Evolutionary conservation across 2,329 filamentous ascomycete genomes (phyloP), one percentile per base, ranked within the genome.

Genomic region (Botryosphaeria dothidea): DNA sequence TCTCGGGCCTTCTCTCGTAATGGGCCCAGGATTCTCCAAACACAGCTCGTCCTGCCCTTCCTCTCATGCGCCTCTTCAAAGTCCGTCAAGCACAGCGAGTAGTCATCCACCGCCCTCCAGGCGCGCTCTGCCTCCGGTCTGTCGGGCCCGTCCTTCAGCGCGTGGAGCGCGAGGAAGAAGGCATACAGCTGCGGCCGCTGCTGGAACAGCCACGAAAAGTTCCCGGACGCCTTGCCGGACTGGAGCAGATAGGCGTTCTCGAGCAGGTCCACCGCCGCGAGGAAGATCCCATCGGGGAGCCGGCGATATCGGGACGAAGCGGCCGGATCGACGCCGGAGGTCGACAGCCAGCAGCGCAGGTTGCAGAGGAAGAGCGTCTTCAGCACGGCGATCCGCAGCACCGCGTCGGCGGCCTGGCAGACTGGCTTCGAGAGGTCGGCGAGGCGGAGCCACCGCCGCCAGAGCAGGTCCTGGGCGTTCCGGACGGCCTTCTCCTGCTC

Each of bases 161-260:
- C 25, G 38, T 60, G 38, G 11, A 61, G 29, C 41, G 36, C 43
- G 4, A 48, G 43, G 17, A 48, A 61, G 7, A 61, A 25, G n/a
- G 57, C 57, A 19, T 61, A 48, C 5, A 61, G 57, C 41, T 61
- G 27, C n/a, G 57, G 41, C 17, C 45, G 57, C 8, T 36, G 57
- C 11, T 36, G 57, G 43, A 23, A 61, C 13, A 61, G 49, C 57
- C 57, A 61, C 5, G 57, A 38, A n/a, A 61, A 61, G 7, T 36
- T 29, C 6, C 4, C n/a, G 11, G 45, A 21, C n/a, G 31, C 25
- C 17, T 25, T 49, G 3, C 57, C 57, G 1, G 57, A 61, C 29
- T 61, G 57, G 5, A 61, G 57, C 2, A 61, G 4, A 19, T 48
- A 61, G 17, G 27, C 57, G 11, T 23, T 17, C 7, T 61, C 57